phyloP scores from a whole-genome alignment of 352 stramenopile genomes.

The Pythium aphanidermatum region DNA sequence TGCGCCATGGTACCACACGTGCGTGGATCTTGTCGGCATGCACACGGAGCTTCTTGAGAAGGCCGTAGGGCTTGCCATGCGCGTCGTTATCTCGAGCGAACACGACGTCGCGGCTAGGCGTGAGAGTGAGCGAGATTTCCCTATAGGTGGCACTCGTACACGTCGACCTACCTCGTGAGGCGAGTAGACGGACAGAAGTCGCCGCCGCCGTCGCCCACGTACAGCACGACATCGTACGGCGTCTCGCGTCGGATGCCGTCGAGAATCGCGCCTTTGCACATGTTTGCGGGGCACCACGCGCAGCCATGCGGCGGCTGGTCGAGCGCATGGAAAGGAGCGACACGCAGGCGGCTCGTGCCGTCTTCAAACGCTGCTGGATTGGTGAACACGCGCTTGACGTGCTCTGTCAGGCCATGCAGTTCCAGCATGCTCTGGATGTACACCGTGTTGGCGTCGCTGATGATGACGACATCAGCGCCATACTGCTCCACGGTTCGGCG shows the following conservation, averaged over 20 bases:
- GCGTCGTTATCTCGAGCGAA: constrained; percentile 55
- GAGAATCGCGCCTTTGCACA: constrained; percentile 77
- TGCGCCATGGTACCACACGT: constrained; percentile 48
- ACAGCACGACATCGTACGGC: constrained; percentile 45
- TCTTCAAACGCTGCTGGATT: constrained; percentile 43
- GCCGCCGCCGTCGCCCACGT: constrained; percentile 63
- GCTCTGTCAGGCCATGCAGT: constrained; percentile 21
- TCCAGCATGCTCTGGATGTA: constrained; percentile 77
- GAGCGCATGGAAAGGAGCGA: constrained; percentile 49
- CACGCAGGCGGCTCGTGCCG: constrained; percentile 27
- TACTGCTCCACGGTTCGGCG: constrained; percentile 32
- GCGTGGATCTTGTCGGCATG: constrained; percentile 32
- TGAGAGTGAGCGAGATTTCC: not conserved
- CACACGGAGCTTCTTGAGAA: constrained; percentile 43
- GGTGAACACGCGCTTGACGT: constrained; percentile 48
- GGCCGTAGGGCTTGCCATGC: constrained; percentile 37
- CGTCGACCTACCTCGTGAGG: constrained; percentile 36
- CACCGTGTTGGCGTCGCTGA: constrained; percentile 76
- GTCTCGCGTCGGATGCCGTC: constrained; percentile 31
- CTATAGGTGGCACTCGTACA: not conserved
- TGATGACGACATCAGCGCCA: constrained; percentile 47
- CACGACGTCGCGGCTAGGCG: constrained; percentile 44
- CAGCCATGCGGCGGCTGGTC: constrained; percentile 40
- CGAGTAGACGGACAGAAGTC: constrained; percentile 63
- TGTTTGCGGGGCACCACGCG: constrained; percentile 55